Evolutionary conservation across 1,284 basidiomycete species (phyloP).

Genomic region (Ceratobasidium sp.): DNA sequence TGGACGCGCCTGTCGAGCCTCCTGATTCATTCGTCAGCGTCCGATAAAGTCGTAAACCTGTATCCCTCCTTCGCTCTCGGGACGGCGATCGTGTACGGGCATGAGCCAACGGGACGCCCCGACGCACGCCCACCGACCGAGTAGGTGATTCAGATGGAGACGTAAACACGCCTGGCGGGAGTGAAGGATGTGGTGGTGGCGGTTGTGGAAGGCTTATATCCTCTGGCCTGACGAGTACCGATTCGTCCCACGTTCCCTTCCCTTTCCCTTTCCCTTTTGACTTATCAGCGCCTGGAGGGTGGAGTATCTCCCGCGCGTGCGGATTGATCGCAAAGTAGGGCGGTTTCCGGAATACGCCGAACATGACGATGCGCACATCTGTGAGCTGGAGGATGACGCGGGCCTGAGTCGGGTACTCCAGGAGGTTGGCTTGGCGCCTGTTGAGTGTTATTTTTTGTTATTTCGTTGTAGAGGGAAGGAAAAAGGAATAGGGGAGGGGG

Average conservation of each 20-base stretch:
- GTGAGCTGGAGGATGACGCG: slow-evolving; percentile 76
- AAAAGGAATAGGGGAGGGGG: slow-evolving; percentile 52
- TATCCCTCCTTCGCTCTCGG: slow-evolving; percentile 19
- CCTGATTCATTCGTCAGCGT: slow-evolving; percentile 39
- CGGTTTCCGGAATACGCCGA: slow-evolving; percentile 74
- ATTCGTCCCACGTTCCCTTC: slow-evolving; percentile 43
- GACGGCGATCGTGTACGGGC: slow-evolving; percentile 21
- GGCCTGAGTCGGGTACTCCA: slow-evolving; percentile 51
- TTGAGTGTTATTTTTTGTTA: neutral
- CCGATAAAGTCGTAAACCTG: slow-evolving; percentile 19
- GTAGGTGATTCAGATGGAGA: neutral
- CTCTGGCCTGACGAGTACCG: slow-evolving; percentile 39
- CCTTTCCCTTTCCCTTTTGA: too few relatives aligned
- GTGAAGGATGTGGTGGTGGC: neutral
- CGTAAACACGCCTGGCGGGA: neutral
- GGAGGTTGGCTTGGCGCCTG: slow-evolving; percentile 49
- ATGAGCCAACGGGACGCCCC: neutral
- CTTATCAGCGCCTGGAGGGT: slow-evolving; percentile 74
- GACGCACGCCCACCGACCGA: neutral
- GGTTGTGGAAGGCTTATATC: slow-evolving; percentile 50
- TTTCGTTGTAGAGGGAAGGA: slow-evolving; percentile 8
- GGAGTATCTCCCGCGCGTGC: slow-evolving; percentile 74
- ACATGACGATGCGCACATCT: slow-evolving; percentile 78
- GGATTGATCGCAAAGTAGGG: slow-evolving; percentile 67
- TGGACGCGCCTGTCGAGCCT: neutral